Base-by-base conservation (phyloP, 139 green algal genomes). In the Chlorella sp. region DNA sequence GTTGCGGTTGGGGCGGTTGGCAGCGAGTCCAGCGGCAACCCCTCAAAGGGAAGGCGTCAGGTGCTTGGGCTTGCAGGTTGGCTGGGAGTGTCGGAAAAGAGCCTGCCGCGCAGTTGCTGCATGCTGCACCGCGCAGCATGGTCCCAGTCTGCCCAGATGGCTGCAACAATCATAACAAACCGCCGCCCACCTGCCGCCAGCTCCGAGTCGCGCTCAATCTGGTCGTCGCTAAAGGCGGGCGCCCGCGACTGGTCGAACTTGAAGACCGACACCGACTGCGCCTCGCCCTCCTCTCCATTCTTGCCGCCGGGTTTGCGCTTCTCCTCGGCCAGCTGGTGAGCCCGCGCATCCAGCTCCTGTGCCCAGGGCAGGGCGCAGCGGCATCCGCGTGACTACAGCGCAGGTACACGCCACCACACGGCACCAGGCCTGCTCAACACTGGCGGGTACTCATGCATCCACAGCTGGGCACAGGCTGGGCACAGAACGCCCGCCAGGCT, bases 221-320 rank as follows among this genome's bases (percentile, higher is more conserved):
- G 64, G 79, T 84, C 79, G 44, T 84, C 79, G 17, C 34, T 76
- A 34, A 75, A 64, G 17, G 79, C 79, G 6, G 79, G 79, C 43
- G 79, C 62, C 64, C 75, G 75, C 7, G 43, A 16, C 64, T 84
- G 79, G 64, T 84, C 79, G 38, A 84, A 84, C 64, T 76, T 76
- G 79, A 84, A 84, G 16, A 84, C 46, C 16, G 43, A 19, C 30
- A 56, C 64, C 1, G 73, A 24, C 73, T 79, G 43, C 11, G 73
- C 73, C 40, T 54, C 70, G 44, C 28, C 28, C 41, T 38, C 43
- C 28, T 19, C 60, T 0, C 51, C 16, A 60, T 60, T 60, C 16
- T 60, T 60, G 51, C 51, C 11, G 16, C 40, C 24, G 28, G n/a
- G 36, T n/a, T 68, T 40, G 40, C 40, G 54, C 36, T 44, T 64